Percentiles rank a stretch among this genome's conserved stretches.
Evolutionary conservation across 257 asterid genomes (phyloP).

Genomic region (Nicotiana tomentosiformis): DNA sequence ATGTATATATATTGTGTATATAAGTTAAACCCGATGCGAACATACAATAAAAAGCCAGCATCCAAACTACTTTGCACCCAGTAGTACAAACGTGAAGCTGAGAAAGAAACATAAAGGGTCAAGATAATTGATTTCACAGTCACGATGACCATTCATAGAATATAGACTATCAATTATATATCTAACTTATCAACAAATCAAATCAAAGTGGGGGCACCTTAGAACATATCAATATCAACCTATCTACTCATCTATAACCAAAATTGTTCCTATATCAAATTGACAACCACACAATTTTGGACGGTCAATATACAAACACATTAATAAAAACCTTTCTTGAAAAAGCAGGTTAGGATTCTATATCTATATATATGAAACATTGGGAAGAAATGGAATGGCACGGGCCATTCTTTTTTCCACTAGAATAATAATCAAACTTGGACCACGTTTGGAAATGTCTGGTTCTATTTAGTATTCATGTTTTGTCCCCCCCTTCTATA

Average conservation of each 20-base stretch:
- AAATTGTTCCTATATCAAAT: not conserved
- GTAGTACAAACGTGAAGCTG: not conserved
- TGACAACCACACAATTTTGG: slow-evolving; percentile 24
- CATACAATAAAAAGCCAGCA: too few relatives aligned
- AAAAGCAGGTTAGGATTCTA: not conserved
- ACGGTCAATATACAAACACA: slow-evolving; percentile 2
- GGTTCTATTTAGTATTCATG: not conserved
- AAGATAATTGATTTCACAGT: slow-evolving; percentile 10
- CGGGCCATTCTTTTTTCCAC: not conserved
- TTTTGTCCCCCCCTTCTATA: not conserved
- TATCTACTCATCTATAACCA: slow-evolving; percentile 17
- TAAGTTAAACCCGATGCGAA: too few relatives aligned
- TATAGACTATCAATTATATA: not conserved
- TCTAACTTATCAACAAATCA: slow-evolving; percentile 1
- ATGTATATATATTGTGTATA: too few relatives aligned
- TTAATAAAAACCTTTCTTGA: not conserved
- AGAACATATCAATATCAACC: not conserved
- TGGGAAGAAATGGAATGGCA: not conserved
- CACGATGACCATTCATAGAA: slow-evolving; percentile 29
- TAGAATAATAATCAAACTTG: not conserved
- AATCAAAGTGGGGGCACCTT: slow-evolving; percentile 30
- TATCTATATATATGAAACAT: not conserved
- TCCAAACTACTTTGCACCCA: not conserved
- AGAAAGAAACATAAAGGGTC: not conserved
- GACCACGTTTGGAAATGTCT: not conserved